Evolutionary conservation across 2,329 filamentous ascomycete species (phyloP), one percentile per base, ranked within the genome.

Genomic region (Aspergillus thermomutatus): DNA sequence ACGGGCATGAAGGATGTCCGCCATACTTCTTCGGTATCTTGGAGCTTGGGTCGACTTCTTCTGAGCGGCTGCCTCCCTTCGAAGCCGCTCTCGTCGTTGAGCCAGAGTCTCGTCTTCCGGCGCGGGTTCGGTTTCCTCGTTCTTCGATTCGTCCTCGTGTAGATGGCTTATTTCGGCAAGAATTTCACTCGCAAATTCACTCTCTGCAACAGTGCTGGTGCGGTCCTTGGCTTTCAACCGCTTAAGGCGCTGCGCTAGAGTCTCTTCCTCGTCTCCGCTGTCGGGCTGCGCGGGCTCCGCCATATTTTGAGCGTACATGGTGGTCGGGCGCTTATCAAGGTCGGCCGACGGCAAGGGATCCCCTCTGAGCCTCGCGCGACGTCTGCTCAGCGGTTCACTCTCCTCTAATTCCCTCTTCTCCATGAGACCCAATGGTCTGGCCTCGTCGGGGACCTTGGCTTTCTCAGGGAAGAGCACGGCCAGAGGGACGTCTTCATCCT

Each of bases 401-500:
- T 99, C 94, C 71, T 99, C 94, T 62, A 94, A 77, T 57, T 95
- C 88, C 49, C 91, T 86, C 65, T 85, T 86, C 69, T 95, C 77
- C 67, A 81, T 74, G 8, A 81, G 67, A n/a, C 79, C 79, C 27
- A 79, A 53, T 1, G 79, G 77, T 28, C 75, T 69, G 47, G 69
- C 65, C 4, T 75, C 70, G n/a, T 72, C 69, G 9, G 65, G 56
- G 2, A 52, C 57, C 9, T 61, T 62, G 17, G 69, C 66, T 54
- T 76, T 75, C 11, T 75, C 73, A 1, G 88, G 86, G 65, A 84
- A 90, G 17, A 99, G 81, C 62, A 97, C 80, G 10, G 89, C 94
- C 4, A 99, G 80, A 0, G 94, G 94, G 1, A 96, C 87, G 65
- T 97, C 93, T 53, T 93, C 90, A 61, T 96, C 91, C 50, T 82